Conservation (phyloP, 768 basidiomycete genomes). For the Sarcodon sp. region DNA sequence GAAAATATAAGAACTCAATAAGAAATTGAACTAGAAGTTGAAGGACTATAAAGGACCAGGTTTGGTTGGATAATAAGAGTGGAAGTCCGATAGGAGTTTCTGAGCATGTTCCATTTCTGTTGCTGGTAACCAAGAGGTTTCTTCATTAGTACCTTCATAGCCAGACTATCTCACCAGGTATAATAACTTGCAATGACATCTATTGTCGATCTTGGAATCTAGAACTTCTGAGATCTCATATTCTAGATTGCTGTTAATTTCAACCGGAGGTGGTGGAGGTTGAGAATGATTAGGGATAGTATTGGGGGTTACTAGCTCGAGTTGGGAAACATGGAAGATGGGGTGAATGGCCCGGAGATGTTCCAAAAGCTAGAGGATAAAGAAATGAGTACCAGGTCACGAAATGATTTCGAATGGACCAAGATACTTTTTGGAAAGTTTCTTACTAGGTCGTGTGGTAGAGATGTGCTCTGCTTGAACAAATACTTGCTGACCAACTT, state of each 20-base stretch:
- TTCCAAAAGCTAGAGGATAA: conserved; percentile 10
- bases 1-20: no score
- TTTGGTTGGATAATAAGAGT: neutral
- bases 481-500: no score
- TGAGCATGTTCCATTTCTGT: conserved; percentile 2
- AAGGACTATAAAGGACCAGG: conserved; percentile 1
- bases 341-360: conserved; percentile 9
- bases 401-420: conserved; percentile 12
- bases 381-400: conserved; percentile 9
- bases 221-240: conserved; percentile 8
- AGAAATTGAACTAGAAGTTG: no score
- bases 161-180: neutral
- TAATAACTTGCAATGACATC: neutral
- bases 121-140: conserved; percentile 7
- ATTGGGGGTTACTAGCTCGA: conserved; percentile 8
- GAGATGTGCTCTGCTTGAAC: no score
- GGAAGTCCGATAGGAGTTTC: conserved; percentile 3
- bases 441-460: conserved; percentile 3
- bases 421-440: conserved; percentile 11
- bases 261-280: conserved; percentile 5
- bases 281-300: conserved; percentile 5
- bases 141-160: conserved; percentile 5
- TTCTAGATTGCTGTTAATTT: conserved; percentile 5
- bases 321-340: conserved; percentile 11
- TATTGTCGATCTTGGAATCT: conserved; percentile 6